A percentile compares a stretch with the other conserved stretches of the same genome.
These are phyloP conservation scores for Aspergillus novoparasiticus DNA, from an alignment of 2,329 filamentous ascomycete species.

Conservation along the genomic window DNA sequence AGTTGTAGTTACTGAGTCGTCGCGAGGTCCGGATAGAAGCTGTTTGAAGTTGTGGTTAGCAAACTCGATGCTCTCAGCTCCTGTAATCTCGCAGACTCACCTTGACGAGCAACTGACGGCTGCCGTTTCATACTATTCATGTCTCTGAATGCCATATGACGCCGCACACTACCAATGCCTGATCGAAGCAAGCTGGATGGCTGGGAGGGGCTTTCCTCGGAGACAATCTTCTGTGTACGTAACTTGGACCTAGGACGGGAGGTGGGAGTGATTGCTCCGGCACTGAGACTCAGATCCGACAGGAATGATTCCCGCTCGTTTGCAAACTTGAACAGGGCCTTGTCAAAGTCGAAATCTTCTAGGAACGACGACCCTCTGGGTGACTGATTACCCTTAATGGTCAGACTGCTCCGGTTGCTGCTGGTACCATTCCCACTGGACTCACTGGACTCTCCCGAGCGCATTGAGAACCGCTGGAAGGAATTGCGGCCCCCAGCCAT, in stretches of 20 bases:
- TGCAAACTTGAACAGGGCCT: slow-evolving; percentile 89
- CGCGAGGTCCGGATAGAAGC: slow-evolving; percentile 78
- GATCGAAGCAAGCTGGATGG: slow-evolving; percentile 53
- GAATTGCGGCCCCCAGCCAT: slow-evolving; percentile 40
- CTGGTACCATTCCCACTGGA: slow-evolving; percentile 47
- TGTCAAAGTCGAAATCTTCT: slow-evolving; percentile 87
- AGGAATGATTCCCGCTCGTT: slow-evolving; percentile 92
- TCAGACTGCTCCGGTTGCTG: slow-evolving; percentile 67
- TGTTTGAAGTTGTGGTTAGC: slow-evolving; percentile 34
- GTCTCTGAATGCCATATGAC: slow-evolving; percentile 89
- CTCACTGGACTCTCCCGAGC: slow-evolving; percentile 52
- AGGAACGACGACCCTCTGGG: slow-evolving; percentile 44
- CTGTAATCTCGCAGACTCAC: slow-evolving; percentile 53
- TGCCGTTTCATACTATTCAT: slow-evolving; percentile 95
- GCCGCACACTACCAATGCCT: slow-evolving; percentile 80
- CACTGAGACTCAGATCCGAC: slow-evolving; percentile 86
- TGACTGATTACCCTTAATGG: slow-evolving; percentile 53
- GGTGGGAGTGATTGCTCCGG: slow-evolving; percentile 73
- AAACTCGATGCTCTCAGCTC: neutral
- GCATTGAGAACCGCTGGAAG: slow-evolving; percentile 46
- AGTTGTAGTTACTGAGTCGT: slow-evolving; percentile 95
- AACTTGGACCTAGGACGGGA: slow-evolving; percentile 73
- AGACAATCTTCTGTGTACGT: slow-evolving; percentile 77
- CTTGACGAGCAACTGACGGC: slow-evolving; percentile 72
- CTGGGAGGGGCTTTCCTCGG: slow-evolving; percentile 62